Base-by-base conservation (phyloP, 495 filamentous ascomycete genomes). In the Oleoguttula mirabilis region DNA sequence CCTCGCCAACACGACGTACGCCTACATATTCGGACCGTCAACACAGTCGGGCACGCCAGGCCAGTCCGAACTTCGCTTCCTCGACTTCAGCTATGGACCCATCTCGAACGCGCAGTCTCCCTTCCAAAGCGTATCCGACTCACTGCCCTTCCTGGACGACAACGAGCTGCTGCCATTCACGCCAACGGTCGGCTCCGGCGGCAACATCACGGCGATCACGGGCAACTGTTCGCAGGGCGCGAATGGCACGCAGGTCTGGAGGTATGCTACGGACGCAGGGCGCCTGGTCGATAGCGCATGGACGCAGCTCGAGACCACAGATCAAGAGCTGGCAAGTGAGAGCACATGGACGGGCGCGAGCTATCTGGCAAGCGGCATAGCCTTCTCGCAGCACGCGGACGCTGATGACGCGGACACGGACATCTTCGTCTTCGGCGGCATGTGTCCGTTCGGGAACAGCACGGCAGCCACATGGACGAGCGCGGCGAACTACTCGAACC, bases 391-490 rank as follows among this genome's bases (percentile, higher is more conserved):
- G 1, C 66, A 70, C 11, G 59, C 71, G 7, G 66, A 74, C 63
- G 54, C 69, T 48, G 66, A 73, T 65, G 52, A 69, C 48, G 40
- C 67, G 54, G 21, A 65, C 50, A 62, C 53, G 24, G 56, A 59
- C n/a, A 63, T 84, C 24, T 93, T 82, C 55, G 55, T 79, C 36
- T 93, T 90, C 64, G 87, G 84, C 25, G 87, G 87, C 36, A 90
- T 93, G 87, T 94, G 87, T 54, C 82, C 84, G 0, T 67, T 60
- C 19, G 45, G 61, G 10, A 64, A 63, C 24, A 52, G 63, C 3
- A 54, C 58, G 4, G 64, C 65, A 10, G 47, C 64, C 5, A 58
- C 63, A 14, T 79, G 79, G 72, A 70, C 80, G 28, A 68, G 72
- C 11, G 55, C 68, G 0, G 84, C 82, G 0, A 70, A 72, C 27